phyloP scores from a whole-genome alignment of 805 yeast species.

The Ogataea nonfermentans region DNA sequence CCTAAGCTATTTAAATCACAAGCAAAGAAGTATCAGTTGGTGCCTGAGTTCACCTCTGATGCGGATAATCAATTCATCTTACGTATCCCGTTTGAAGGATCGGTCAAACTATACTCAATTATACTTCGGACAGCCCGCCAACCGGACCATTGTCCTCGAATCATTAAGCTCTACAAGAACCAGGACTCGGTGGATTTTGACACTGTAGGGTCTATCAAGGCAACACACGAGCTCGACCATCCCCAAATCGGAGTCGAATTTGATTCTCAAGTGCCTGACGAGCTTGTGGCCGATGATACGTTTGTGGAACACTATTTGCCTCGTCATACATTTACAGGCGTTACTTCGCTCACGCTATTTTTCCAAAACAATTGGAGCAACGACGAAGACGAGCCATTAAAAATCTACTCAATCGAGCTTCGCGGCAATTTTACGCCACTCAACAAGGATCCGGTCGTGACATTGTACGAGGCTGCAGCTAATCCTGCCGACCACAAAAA shows the following conservation, averaged over 20 bases:
- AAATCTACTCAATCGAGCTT: conserved; percentile 68
- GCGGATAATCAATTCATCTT: conserved; percentile 79
- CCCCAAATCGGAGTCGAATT: conserved; percentile 60
- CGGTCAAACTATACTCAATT: conserved; percentile 71
- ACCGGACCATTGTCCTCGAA: conserved; percentile 60
- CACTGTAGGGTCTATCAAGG: conserved; percentile 45
- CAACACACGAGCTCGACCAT: conserved; percentile 55
- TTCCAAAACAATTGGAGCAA: conserved; percentile 64
- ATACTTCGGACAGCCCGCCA: conserved; percentile 64
- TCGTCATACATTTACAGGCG: conserved; percentile 68
- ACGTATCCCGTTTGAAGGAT: conserved; percentile 69
- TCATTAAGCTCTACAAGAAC: conserved; percentile 72
- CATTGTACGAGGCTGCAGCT: conserved; percentile 87
- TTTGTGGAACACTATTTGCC: conserved; percentile 84
- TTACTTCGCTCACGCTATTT: conserved; percentile 64
- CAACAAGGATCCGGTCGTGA: conserved; percentile 64
- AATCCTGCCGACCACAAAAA: conserved; percentile 84
- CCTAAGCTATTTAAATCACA: conserved; percentile 51
- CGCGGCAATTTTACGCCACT: conserved; percentile 68
- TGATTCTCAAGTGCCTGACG: conserved; percentile 13
- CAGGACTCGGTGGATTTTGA: conserved; percentile 70
- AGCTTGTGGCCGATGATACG: conserved; percentile 43
- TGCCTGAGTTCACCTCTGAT: conserved; percentile 52
- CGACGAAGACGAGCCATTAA: conserved; percentile 57
- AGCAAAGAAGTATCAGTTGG: conserved; percentile 47